Percentiles rank a stretch among this genome's conserved stretches.
Conservation (phyloP, 805 yeast species). For the Scheffersomyces lignosus region DNA sequence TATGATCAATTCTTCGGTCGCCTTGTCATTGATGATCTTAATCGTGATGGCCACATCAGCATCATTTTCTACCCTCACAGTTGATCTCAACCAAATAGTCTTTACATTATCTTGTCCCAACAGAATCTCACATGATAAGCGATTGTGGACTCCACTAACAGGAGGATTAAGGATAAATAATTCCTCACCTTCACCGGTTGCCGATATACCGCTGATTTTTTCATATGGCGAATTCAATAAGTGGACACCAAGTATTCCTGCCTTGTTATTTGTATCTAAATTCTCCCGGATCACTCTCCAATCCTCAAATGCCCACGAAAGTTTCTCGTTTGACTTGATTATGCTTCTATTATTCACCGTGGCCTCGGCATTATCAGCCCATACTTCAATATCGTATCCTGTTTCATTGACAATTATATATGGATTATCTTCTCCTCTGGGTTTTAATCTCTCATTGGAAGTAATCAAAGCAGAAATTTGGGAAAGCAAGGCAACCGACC, state of each 20-base stretch:
- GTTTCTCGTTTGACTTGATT: conserved; percentile 48
- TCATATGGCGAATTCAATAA: conserved; percentile 58
- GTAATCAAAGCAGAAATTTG: conserved; percentile 63
- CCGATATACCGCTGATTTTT: conserved; percentile 56
- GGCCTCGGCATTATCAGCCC: conserved; percentile 57
- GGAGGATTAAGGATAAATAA: conserved; percentile 67
- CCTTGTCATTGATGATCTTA: conserved; percentile 24
- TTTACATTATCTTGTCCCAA: conserved; percentile 79
- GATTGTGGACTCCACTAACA: conserved; percentile 60
- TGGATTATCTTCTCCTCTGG: conserved; percentile 81
- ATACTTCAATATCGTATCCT: conserved; percentile 75
- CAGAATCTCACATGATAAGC: conserved; percentile 70
- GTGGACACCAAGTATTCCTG: conserved; percentile 63
- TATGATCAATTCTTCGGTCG: conserved; percentile 38
- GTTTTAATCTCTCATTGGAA: conserved; percentile 52
- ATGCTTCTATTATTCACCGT: conserved; percentile 21
- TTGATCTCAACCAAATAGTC: conserved; percentile 72
- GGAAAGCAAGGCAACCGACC: conserved; percentile 74
- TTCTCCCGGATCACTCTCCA: conserved; percentile 87
- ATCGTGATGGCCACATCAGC: conserved; percentile 59
- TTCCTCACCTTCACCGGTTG: conserved; percentile 82
- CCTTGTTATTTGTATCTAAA: conserved; percentile 61
- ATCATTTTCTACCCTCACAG: conserved; percentile 65
- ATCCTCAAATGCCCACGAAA: conserved; percentile 93
- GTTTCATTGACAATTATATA: conserved; percentile 81